Evolutionary conservation across 441 rosid species (phyloP).

Genomic region (Gossypium davidsonii): DNA sequence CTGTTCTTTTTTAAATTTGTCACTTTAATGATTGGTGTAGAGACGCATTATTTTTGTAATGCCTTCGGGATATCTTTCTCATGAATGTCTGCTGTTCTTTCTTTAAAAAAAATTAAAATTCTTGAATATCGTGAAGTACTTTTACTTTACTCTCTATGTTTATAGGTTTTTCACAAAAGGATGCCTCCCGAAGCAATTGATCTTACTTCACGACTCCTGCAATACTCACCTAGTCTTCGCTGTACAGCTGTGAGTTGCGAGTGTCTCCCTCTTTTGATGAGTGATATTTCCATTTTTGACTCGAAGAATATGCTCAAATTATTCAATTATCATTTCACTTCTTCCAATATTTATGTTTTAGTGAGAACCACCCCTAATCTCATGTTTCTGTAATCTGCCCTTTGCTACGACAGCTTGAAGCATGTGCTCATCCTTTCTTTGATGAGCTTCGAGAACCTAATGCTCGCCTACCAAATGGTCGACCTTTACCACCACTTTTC

Average conservation of each 20-base stretch:
- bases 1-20: background rate
- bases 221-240: conserved; percentile 78
- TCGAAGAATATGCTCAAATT: background rate
- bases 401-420: conserved; percentile 46
- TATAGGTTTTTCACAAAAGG: conserved; percentile 62
- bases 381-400: background rate
- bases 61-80: conserved; percentile 5
- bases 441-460: conserved; percentile 67
- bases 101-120: background rate
- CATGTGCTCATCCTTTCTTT: conserved; percentile 68
- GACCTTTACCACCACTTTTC: conserved; percentile 60
- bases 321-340: background rate
- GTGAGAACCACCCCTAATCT: too few relatives aligned
- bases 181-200: conserved; percentile 88
- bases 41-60: background rate
- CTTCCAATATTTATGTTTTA: too few relatives aligned
- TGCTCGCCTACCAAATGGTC: conserved; percentile 55
- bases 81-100: background rate
- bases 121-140: background rate
- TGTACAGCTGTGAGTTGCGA: conserved; percentile 65
- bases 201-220: conserved; percentile 68
- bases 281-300: background rate
- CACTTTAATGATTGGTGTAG: background rate
- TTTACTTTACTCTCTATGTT: background rate
- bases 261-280: conserved; percentile 14